These are phyloP conservation scores for Triticum turgidum DNA, from an alignment of 176 grass and related monocot genomes.

Conservation along the genomic window DNA sequence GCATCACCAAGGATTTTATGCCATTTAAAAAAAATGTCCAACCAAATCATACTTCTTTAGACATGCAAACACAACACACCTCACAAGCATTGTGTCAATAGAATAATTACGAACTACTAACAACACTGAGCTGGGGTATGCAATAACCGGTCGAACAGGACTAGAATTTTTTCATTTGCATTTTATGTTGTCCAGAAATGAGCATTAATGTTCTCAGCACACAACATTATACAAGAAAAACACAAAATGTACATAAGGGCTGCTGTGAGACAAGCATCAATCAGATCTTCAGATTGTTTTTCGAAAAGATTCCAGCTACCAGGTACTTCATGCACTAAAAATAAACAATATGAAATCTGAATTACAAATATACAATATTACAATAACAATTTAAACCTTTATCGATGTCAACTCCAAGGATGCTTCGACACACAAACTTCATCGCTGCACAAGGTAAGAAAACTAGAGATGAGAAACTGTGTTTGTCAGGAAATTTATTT, in stretches of 20 bases:
- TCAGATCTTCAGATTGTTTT: background rate
- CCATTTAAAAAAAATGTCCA: conserved; percentile 18
- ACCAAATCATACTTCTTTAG: conserved; percentile 28
- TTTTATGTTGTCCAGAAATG: background rate
- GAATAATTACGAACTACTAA: background rate
- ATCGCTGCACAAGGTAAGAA: conserved; percentile 55
- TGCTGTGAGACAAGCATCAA: background rate
- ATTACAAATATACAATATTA: background rate
- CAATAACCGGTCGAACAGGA: background rate
- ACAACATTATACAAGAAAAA: background rate
- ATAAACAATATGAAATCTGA: background rate
- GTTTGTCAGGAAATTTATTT: background rate
- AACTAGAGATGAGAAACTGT: conserved; percentile 27
- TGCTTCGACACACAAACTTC: conserved; percentile 87
- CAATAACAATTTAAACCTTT: conserved; percentile 40
- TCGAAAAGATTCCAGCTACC: background rate
- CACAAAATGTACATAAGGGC: background rate
- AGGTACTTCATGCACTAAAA: conserved; percentile 4
- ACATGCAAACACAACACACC: conserved; percentile 20
- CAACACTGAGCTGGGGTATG: conserved; percentile 7
- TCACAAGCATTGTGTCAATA: conserved; percentile 12
- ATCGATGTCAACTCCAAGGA: conserved; percentile 93
- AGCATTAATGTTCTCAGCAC: background rate
- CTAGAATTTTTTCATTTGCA: background rate
- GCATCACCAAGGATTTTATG: conserved; percentile 5